Percentiles rank a stretch among this genome's conserved stretches.
Conservation (phyloP, 2,329 filamentous ascomycete genomes). For the Fusarium oligoseptatum region DNA sequence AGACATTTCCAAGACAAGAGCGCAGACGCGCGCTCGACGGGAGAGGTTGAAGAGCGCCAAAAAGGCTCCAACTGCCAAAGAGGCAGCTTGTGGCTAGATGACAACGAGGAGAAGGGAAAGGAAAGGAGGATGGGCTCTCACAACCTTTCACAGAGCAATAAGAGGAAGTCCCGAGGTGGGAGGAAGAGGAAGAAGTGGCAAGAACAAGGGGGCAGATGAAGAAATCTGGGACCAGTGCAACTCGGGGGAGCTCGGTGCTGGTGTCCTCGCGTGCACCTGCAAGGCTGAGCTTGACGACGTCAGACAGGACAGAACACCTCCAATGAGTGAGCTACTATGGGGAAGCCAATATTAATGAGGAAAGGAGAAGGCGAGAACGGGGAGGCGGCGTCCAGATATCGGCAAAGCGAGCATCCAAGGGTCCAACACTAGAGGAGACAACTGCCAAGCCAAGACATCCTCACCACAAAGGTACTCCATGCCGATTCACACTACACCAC, state of each 20-base stretch:
- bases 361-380: neutral
- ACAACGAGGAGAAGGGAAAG: neutral
- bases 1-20: slow-evolving; percentile 57
- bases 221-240: slow-evolving; percentile 1
- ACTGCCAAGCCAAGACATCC: slow-evolving; percentile 3
- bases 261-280: slow-evolving; percentile 3
- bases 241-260: neutral
- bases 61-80: slow-evolving; percentile 5
- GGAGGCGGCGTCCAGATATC: neutral
- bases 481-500: neutral
- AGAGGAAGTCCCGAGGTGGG: neutral
- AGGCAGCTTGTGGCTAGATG: neutral
- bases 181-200: neutral
- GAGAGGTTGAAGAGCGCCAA: slow-evolving; percentile 11
- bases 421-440: slow-evolving; percentile 1
- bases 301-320: slow-evolving; percentile 1
- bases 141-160: neutral
- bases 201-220: slow-evolving; percentile 7
- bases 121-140: neutral
- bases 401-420: neutral
- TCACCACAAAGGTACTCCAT: slow-evolving; percentile 5
- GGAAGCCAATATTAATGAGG: neutral
- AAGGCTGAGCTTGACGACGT: slow-evolving; percentile 4
- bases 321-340: neutral
- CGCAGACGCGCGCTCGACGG: neutral